phyloP scores from a whole-genome alignment of 495 filamentous ascomycete genomes.

The Aspergillus steynii region DNA sequence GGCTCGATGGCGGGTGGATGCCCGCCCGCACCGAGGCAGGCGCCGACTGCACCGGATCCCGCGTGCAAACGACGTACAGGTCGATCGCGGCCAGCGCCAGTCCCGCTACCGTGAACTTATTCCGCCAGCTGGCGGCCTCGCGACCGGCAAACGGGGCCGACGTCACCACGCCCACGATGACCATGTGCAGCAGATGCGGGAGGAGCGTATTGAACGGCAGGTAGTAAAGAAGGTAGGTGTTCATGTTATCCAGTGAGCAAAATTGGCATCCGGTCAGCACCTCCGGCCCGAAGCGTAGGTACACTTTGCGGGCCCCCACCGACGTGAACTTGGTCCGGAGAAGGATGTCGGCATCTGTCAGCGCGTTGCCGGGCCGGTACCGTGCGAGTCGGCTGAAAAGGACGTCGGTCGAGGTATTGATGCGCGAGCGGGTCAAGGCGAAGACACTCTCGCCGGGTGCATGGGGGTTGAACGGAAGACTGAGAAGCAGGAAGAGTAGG shows the following conservation, averaged over 20 bases:
- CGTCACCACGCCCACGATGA: slow-evolving; percentile 64
- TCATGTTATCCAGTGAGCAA: slow-evolving; percentile 72
- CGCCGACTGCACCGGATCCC: slow-evolving; percentile 59
- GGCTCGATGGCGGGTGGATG: slow-evolving; percentile 39
- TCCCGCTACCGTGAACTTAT: slow-evolving; percentile 62
- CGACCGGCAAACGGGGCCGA: slow-evolving; percentile 53
- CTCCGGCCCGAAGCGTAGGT: slow-evolving; percentile 77
- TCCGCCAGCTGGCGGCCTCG: slow-evolving; percentile 68
- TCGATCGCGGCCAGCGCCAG: slow-evolving; percentile 63
- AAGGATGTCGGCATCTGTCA: slow-evolving; percentile 61
- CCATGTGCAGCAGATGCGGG: slow-evolving; percentile 77
- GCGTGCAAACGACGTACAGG: slow-evolving; percentile 57
- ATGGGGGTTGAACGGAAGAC: slow-evolving; percentile 69
- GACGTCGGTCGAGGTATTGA: slow-evolving; percentile 81
- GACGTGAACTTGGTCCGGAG: slow-evolving; percentile 68
- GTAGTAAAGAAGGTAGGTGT: slow-evolving; percentile 77
- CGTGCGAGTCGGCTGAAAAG: slow-evolving; percentile 77
- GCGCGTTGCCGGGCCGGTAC: slow-evolving; percentile 52
- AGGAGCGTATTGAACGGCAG: slow-evolving; percentile 65
- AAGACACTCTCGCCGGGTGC: slow-evolving; percentile 72
- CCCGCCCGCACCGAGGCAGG: slow-evolving; percentile 37
- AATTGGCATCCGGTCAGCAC: slow-evolving; percentile 73
- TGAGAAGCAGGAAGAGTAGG: slow-evolving; percentile 58
- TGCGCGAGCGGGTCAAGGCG: slow-evolving; percentile 69
- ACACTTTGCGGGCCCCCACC: slow-evolving; percentile 72